Percentiles rank a stretch among this genome's conserved stretches.
These are phyloP conservation scores for Pelargonium fulgidum DNA, from an alignment of 441 rosid genomes.

Conservation along the genomic window DNA sequence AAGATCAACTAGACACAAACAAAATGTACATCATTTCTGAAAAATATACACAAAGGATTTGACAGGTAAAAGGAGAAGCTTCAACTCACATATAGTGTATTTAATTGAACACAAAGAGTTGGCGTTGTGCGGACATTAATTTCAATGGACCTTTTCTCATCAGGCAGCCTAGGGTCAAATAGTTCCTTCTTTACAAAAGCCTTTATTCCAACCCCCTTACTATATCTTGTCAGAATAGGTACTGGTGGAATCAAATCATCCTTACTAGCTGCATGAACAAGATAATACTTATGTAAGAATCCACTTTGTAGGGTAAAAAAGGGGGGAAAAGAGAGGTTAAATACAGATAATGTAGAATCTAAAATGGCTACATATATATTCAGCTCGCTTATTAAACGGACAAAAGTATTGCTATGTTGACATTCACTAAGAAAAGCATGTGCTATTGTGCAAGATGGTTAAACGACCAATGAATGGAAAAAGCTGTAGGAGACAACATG, in stretches of 20 bases:
- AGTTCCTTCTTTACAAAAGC: slow-evolving; percentile 94
- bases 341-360: neutral
- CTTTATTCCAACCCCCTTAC: slow-evolving; percentile 82
- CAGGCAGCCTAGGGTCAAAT: slow-evolving; percentile 62
- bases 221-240: slow-evolving; percentile 89
- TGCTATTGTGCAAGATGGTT: neutral
- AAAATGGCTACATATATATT: slow-evolving; percentile 1
- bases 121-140: slow-evolving; percentile 58
- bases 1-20: neutral
- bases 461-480: neutral
- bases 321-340: slow-evolving; percentile 6
- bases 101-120: slow-evolving; percentile 83
- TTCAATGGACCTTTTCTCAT: slow-evolving; percentile 40
- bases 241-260: slow-evolving; percentile 92
- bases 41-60: neutral
- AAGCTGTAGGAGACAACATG: neutral
- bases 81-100: slow-evolving; percentile 75
- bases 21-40: neutral
- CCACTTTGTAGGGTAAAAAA: slow-evolving; percentile 15
- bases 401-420: neutral
- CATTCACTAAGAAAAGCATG: neutral
- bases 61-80: slow-evolving; percentile 21
- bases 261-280: slow-evolving; percentile 59
- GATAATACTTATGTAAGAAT: slow-evolving; percentile 19
- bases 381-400: neutral